Base-by-base conservation (phyloP, 75 land plant species). In the Adiantum capillusveneris region DNA sequence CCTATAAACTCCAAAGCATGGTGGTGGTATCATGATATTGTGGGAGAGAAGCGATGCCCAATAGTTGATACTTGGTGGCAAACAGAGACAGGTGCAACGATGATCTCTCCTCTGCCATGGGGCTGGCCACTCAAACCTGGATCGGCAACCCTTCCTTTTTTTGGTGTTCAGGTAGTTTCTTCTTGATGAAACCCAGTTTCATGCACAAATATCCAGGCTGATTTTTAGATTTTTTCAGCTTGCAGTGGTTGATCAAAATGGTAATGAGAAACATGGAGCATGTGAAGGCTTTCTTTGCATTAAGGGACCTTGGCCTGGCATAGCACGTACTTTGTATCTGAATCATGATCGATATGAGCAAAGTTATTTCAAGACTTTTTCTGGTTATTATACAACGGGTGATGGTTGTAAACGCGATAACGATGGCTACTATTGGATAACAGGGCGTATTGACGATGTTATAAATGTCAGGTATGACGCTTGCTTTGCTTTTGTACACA, bases 401-500 rank as follows among this genome's bases (percentile, higher is more conserved):
- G 74, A 71, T 51, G 74, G 74, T 7, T 71, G 74, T 39, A 68
- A 28, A 14, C 74, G 74, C 1, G 74, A 64, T 27, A 1, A 57
- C n/a, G 42, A 71, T 52, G 67, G 67, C 16, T 71, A 64, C 29
- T 65, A 65, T 29, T 44, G 53, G 29, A 65, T 71, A 27, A 71
- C 74, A 1, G 74, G 74, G 31, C 67, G 74, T 6, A 59, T 71
- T 5, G 74, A 71, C 39, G 74, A 71, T 58, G 74, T 71, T n/a
- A 58, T 71, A 5, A 71, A 71, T 46, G 62, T 71, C 26, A 71
- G 74, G 72, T 69, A 19, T 45, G 18, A n/a, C n/a, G n/a, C n/a
- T n/a, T n/a, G 37, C 3, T 34, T 34, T 34, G 3, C 37, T 34
- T 34, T 34, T 9, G 37, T 34, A n/a, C n/a, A n/a, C n/a, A n/a